Conservation (phyloP, 164 flowering plant species). For the Pachysandra terminalis region DNA sequence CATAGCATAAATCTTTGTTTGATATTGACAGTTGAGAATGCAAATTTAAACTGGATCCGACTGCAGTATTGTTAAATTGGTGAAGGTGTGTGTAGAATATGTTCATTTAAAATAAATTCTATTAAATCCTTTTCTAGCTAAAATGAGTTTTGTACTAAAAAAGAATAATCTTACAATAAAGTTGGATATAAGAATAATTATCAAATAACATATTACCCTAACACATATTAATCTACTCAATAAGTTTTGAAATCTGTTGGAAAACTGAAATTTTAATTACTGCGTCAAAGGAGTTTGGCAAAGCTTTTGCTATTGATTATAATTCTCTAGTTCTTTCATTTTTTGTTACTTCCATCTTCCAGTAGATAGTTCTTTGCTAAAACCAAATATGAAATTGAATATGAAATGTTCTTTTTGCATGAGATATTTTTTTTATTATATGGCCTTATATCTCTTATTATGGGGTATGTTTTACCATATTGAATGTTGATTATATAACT, state of each 20-base stretch:
- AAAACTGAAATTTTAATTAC: too few species aligned
- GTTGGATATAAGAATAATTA: background rate
- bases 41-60: too few species aligned
- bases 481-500: background rate
- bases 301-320: background rate
- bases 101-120: too few species aligned
- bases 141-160: too few species aligned
- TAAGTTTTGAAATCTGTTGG: background rate
- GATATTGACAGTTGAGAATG: too few species aligned
- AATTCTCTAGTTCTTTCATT: background rate
- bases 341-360: too few species aligned
- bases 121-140: too few species aligned
- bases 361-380: background rate
- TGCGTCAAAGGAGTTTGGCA: background rate
- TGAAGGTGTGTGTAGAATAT: too few species aligned
- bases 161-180: too few species aligned
- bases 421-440: background rate
- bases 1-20: too few species aligned
- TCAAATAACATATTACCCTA: background rate
- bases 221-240: background rate
- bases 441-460: background rate
- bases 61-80: too few species aligned
- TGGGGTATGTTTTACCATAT: background rate
- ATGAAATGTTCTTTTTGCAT: background rate
- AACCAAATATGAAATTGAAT: background rate